Conservation (phyloP, 2,329 filamentous ascomycete species). For the Aspergillus puulaauensis region DNA sequence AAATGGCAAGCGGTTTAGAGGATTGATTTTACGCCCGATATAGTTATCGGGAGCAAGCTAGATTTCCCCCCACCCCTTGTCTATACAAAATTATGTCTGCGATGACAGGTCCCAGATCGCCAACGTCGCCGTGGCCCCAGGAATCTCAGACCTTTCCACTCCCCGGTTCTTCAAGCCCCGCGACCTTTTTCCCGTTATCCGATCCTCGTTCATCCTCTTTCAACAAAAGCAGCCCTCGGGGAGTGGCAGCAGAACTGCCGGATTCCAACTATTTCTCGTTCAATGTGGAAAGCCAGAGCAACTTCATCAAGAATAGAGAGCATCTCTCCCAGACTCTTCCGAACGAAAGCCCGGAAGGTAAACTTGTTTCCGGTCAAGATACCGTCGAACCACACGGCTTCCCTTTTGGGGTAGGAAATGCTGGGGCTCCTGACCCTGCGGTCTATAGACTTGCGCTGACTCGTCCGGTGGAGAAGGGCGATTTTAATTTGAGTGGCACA, state of each 20-base stretch:
- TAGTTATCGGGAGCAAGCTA: slow-evolving; percentile 4
- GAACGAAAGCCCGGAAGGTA: slow-evolving; percentile 49
- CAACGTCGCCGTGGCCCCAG: slow-evolving; percentile 34
- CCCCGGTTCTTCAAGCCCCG: slow-evolving; percentile 18
- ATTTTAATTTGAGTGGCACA: background rate
- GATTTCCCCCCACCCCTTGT: too few species aligned
- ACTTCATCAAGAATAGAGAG: slow-evolving; percentile 73
- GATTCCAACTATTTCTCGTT: slow-evolving; percentile 90
- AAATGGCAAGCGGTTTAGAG: slow-evolving; percentile 18
- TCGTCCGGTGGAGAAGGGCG: slow-evolving; percentile 6
- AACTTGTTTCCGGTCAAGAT: slow-evolving; percentile 57
- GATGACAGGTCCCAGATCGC: slow-evolving; percentile 35
- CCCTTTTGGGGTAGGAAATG: slow-evolving; percentile 52
- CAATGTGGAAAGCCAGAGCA: slow-evolving; percentile 58
- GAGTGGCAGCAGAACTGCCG: slow-evolving; percentile 28
- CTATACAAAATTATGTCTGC: slow-evolving; percentile 21
- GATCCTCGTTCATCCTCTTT: slow-evolving; percentile 23
- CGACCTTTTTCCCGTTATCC: slow-evolving; percentile 21
- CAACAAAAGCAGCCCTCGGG: slow-evolving; percentile 18
- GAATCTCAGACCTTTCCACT: slow-evolving; percentile 22
- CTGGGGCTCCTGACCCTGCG: slow-evolving; percentile 19
- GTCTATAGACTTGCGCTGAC: slow-evolving; percentile 20
- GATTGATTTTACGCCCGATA: slow-evolving; percentile 8
- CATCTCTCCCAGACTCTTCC: slow-evolving; percentile 67
- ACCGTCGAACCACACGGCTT: slow-evolving; percentile 77